Conservation (phyloP, 371 early-diverging fungal genomes). For the Zychaea mexicana region DNA sequence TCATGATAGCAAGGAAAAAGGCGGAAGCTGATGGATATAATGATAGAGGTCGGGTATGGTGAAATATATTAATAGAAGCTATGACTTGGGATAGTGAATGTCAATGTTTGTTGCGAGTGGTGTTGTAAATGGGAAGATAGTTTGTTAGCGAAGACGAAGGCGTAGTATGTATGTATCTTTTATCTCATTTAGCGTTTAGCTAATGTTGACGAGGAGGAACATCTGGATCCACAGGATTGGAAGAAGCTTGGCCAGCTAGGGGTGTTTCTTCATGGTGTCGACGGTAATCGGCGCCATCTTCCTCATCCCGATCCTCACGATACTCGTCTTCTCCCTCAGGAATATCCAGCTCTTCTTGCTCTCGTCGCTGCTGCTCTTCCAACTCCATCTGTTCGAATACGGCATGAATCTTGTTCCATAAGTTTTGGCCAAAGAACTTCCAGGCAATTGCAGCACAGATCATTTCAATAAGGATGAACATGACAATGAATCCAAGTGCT, state of each 20-base stretch:
- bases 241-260: neutral
- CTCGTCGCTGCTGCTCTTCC: slow-evolving; percentile 4
- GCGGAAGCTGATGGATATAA: too few species aligned
- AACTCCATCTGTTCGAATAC: slow-evolving; percentile 7
- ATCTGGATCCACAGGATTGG: neutral
- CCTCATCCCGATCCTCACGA: neutral
- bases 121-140: too few species aligned
- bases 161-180: too few species aligned
- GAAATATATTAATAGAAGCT: too few species aligned
- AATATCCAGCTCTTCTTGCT: neutral
- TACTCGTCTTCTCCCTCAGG: neutral
- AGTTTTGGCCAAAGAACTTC: slow-evolving; percentile 58
- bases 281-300: neutral
- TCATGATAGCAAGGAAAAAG: too few species aligned
- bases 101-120: too few species aligned
- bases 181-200: too few species aligned
- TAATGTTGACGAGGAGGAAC: neutral
- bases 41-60: too few species aligned
- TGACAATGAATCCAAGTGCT: slow-evolving; percentile 63
- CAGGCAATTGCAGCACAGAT: slow-evolving; percentile 71
- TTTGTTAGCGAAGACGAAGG: too few species aligned
- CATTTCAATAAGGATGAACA: slow-evolving; percentile 79
- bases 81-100: too few species aligned
- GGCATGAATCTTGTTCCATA: slow-evolving; percentile 40
- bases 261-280: neutral